Conservation (phyloP, 108 stramenopile genomes). For the Discostella stelligeroides region DNA sequence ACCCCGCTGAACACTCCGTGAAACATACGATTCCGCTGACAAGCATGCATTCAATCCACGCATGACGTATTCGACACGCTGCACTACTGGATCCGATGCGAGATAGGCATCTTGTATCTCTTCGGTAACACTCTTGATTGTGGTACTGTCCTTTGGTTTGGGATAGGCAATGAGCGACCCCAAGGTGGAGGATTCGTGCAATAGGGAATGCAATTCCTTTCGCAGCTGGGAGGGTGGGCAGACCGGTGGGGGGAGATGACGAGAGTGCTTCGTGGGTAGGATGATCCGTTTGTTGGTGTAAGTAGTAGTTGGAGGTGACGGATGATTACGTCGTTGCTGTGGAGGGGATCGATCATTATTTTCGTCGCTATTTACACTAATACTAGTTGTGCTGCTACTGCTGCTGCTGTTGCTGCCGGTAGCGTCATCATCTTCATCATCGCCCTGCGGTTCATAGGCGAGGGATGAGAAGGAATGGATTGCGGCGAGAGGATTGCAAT, state of each 20-base stretch:
- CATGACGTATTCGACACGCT: constrained; percentile 65
- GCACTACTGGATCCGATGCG: constrained; percentile 53
- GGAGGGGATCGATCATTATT: too few species aligned
- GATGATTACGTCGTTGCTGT: too few species aligned
- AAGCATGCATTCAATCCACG: constrained; percentile 51
- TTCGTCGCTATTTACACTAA: too few species aligned
- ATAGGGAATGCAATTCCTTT: constrained; percentile 58
- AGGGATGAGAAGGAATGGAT: too few species aligned
- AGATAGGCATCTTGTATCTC: constrained; percentile 59
- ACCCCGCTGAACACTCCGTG: constrained; percentile 23
- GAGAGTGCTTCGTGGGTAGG: constrained; percentile 74
- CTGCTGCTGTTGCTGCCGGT: too few species aligned
- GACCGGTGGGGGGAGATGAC: constrained; percentile 64
- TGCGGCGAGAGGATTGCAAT: too few species aligned
- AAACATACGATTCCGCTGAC: constrained; percentile 32
- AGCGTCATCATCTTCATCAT: too few species aligned
- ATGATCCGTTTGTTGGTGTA: too few species aligned
- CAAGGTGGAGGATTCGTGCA: constrained; percentile 62
- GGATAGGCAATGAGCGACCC: constrained; percentile 67
- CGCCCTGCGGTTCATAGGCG: too few species aligned
- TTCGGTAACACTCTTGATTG: constrained; percentile 19
- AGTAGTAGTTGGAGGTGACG: too few species aligned
- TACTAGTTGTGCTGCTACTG: too few species aligned
- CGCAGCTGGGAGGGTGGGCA: constrained; percentile 59
- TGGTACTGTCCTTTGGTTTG: constrained; percentile 3